Base-by-base conservation (phyloP, 257 asterid species). In the Scutellaria barbata region DNA sequence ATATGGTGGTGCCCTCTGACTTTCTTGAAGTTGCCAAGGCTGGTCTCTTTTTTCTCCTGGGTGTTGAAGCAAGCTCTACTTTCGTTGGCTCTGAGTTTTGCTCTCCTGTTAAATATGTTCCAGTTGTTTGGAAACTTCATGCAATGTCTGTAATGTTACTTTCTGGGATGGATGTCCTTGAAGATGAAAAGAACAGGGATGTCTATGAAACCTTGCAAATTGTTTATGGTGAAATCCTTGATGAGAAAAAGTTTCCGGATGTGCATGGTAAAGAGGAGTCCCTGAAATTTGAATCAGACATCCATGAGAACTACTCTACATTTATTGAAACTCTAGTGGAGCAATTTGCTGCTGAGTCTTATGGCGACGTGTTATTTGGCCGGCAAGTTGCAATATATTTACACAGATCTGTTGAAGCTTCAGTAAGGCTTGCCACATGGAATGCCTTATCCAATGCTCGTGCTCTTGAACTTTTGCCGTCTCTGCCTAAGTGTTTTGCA, bases 261-360 rank as follows among this genome's bases (percentile, higher is more conserved):
- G 41, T 22, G 18, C 71, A 56, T 60, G 81, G 62, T 41, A 71
- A 43, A 54, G 7, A 18, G 69, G 79, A 61, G 58, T 66, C 58
- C 8, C 82, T 94, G 65, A 70, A 74, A 63, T 92, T 95, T 78
- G 74, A 86, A 77, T 54, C 85, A 1, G 92, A 84, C 42, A 81
- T 95, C 77, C 92, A 92, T 7, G 94, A 85, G 76, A 84, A 73
- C 74, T 95, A 95, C 81, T 72, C 93, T 35, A 87, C 93, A 52
- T 95, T 91, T 69, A 47, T 89, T 11, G 99, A 92, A 76, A 82
- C 80, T 71, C 87, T 95, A 6, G 94, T 95, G 25, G 99, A 88
- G 80, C 98, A 95, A 65, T 92, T 85, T 76, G 88, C 96, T 77
- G 96, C 95, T 72, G 98, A 83, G 65, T 95, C 99, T 52, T 95